Percentiles rank a stretch among this genome's conserved stretches.
phyloP scores from a whole-genome alignment of 257 asterid genomes.

The Solanum habrochaites region DNA sequence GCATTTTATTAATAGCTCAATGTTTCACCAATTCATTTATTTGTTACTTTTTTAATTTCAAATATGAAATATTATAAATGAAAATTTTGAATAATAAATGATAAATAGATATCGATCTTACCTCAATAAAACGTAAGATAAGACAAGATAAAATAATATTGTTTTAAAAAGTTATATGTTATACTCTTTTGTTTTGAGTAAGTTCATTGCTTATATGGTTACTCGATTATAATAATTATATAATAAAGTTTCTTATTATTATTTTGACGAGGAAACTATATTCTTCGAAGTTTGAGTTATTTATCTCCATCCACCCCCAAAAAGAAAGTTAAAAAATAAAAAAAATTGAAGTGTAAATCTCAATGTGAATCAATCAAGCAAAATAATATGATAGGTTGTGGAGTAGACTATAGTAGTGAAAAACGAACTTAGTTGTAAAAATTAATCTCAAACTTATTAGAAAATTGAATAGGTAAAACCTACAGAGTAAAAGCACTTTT shows the following conservation, averaged over 20 bases:
- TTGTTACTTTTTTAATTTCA: background rate
- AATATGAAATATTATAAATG: background rate
- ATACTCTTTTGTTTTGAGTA: background rate
- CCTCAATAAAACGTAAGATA: background rate
- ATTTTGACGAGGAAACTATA: background rate
- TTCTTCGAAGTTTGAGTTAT: background rate
- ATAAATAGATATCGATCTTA: background rate
- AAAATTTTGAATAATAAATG: background rate
- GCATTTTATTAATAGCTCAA: background rate
- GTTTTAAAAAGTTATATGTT: background rate
- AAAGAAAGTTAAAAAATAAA: background rate
- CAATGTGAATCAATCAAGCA: background rate
- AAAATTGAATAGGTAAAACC: background rate
- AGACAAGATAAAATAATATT: background rate
- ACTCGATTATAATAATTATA: background rate
- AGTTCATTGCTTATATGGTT: background rate
- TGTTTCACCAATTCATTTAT: background rate
- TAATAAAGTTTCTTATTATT: background rate
- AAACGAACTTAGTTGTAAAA: background rate
- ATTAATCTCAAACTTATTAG: background rate
- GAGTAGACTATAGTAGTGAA: background rate
- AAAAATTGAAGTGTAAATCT: background rate
- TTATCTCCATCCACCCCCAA: background rate
- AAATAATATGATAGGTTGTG: background rate
- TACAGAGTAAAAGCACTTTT: background rate